These are phyloP conservation scores for Thalassiosira gravida DNA, from an alignment of 352 stramenopile genomes.

Conservation along the genomic window DNA sequence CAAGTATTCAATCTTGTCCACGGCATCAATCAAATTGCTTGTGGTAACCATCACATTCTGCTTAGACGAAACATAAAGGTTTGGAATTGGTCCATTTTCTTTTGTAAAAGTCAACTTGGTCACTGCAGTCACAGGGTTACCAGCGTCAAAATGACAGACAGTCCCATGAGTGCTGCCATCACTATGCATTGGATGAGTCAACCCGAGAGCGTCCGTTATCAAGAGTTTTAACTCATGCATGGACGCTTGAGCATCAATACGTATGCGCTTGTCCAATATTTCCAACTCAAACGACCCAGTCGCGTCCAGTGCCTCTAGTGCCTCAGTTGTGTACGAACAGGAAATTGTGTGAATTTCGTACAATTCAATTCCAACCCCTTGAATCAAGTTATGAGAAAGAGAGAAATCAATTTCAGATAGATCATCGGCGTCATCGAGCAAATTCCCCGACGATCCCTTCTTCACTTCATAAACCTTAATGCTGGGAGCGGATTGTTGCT, in stretches of 20 bases:
- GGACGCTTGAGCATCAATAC: conserved; percentile 51
- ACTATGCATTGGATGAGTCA: conserved; percentile 29
- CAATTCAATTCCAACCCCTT: conserved; percentile 71
- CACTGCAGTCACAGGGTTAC: conserved; percentile 41
- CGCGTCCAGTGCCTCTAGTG: conserved; percentile 26
- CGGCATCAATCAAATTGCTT: conserved; percentile 54
- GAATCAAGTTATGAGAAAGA: conserved; percentile 62
- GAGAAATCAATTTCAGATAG: conserved; percentile 60
- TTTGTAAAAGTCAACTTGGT: conserved; percentile 48
- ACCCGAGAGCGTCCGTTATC: conserved; percentile 32
- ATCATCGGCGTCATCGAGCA: conserved; percentile 49
- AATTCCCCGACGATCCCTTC: conserved; percentile 81
- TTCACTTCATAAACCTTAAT: conserved; percentile 75
- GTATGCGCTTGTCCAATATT: conserved; percentile 55
- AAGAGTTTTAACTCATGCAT: conserved; percentile 52
- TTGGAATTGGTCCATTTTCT: conserved; percentile 41
- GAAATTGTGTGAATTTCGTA: conserved; percentile 74
- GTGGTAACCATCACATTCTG: conserved; percentile 39
- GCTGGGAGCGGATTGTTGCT: conserved; percentile 48
- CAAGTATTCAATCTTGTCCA: conserved; percentile 87
- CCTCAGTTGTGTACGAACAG: conserved; percentile 58
- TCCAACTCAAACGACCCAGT: conserved; percentile 72
- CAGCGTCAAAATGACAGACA: conserved; percentile 51
- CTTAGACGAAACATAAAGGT: conserved; percentile 37
- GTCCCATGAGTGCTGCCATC: conserved; percentile 43